Conservation (phyloP, 2,329 filamentous ascomycete genomes). For the Clonostachys rosea region DNA sequence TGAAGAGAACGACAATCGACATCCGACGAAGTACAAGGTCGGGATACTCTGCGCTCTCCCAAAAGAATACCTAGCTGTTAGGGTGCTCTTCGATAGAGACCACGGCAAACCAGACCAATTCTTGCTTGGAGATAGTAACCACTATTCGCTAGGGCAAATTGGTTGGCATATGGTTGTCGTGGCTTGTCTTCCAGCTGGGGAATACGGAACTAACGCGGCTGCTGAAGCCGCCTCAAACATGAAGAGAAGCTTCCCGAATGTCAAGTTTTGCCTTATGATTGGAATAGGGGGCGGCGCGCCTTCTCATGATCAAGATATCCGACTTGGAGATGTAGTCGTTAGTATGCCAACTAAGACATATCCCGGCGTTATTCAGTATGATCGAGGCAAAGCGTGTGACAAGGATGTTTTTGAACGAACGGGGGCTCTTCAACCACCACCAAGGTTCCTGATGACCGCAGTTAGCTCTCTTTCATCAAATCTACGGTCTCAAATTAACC, state of each 20-base stretch:
- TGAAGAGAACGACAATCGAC: too few relatives aligned
- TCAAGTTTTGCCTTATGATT: constrained; percentile 9
- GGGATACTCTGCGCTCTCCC: neutral
- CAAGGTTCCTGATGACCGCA: neutral
- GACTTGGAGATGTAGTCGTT: constrained; percentile 13
- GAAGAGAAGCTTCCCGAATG: constrained; percentile 19
- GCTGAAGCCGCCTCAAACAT: constrained; percentile 20
- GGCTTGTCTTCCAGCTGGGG: constrained; percentile 19
- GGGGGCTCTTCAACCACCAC: neutral
- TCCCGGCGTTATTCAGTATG: constrained; percentile 6
- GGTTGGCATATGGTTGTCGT: constrained; percentile 21
- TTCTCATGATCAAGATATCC: constrained; percentile 3
- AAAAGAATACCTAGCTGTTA: neutral
- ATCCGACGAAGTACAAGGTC: neutral
- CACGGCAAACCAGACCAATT: neutral
- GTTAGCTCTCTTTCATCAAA: neutral
- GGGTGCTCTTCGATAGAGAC: neutral
- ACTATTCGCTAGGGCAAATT: constrained; percentile 6
- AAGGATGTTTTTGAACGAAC: neutral
- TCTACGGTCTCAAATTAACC: neutral
- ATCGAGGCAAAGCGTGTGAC: neutral
- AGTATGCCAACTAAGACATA: neutral
- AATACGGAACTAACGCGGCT: constrained; percentile 19
- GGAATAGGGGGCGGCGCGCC: constrained; percentile 12
- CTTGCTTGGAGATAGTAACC: neutral